These are phyloP conservation scores for Diaporthe citri DNA, from an alignment of 2,329 filamentous ascomycete species.

Conservation along the genomic window DNA sequence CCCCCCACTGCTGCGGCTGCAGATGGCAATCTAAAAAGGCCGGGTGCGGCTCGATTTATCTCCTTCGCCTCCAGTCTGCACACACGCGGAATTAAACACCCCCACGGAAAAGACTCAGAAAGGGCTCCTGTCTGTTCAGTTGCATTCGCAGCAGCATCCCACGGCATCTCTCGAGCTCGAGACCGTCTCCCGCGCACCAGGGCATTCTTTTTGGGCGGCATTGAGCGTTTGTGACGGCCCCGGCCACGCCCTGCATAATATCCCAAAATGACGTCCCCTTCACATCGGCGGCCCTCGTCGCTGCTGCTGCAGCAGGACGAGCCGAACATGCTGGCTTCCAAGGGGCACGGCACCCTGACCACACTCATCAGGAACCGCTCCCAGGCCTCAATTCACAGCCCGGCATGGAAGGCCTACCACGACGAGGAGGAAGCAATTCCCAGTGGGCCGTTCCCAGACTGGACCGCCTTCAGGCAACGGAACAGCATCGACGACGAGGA, in stretches of 20 bases:
- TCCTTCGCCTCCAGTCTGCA: constrained; percentile 1
- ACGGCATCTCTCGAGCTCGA: neutral
- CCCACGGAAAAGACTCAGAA: too few relatives aligned
- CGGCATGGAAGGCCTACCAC: constrained; percentile 27
- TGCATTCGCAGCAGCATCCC: constrained; percentile 6
- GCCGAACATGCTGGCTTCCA: constrained; percentile 67
- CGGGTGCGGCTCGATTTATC: neutral
- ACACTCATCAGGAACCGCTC: constrained; percentile 63
- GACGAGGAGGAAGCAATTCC: constrained; percentile 39
- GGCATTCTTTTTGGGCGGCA: too few relatives aligned
- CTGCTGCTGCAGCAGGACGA: constrained; percentile 52
- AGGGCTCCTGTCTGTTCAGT: neutral
- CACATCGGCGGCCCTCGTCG: constrained; percentile 43
- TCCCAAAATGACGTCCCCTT: constrained; percentile 50
- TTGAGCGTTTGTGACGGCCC: neutral
- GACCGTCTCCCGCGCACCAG: neutral
- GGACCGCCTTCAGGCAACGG: constrained; percentile 41
- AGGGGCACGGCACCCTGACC: constrained; percentile 50
- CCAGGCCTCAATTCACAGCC: constrained; percentile 41
- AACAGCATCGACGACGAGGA: constrained; percentile 45
- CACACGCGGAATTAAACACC: neutral
- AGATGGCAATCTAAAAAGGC: constrained; percentile 26
- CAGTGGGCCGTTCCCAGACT: constrained; percentile 35
- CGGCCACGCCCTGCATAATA: constrained; percentile 57
- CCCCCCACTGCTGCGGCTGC: constrained; percentile 18